Conservation (phyloP, 495 filamentous ascomycete species). For the Tuber brumale region DNA sequence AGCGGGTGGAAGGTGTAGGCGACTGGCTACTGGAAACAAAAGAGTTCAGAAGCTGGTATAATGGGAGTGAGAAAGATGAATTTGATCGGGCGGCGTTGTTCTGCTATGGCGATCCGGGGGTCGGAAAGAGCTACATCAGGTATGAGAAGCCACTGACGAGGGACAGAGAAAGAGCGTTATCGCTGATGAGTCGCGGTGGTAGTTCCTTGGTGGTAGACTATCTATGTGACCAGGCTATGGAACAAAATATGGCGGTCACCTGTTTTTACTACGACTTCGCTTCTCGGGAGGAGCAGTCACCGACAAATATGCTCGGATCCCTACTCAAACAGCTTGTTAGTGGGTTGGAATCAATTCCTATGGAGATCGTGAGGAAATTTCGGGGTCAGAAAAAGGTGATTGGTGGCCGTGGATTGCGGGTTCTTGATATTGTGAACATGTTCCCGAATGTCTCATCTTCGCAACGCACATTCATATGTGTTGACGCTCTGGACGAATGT, state of each 20-base stretch:
- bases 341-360: not conserved
- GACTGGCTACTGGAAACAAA: not conserved
- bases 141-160: too few species aligned
- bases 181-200: not conserved
- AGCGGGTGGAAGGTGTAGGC: not conserved
- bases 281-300: too few species aligned
- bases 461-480: not conserved
- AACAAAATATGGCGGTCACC: not conserved
- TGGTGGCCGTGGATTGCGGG: not conserved
- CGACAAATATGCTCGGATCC: not conserved
- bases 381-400: not conserved
- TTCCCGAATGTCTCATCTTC: not conserved
- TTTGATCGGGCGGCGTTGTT: too few species aligned
- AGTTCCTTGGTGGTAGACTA: not conserved
- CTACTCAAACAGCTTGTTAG: not conserved
- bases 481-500: not conserved
- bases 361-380: not conserved
- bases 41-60: not conserved
- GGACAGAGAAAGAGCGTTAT: not conserved
- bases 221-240: not conserved
- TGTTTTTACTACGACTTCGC: not conserved
- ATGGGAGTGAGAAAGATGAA: not conserved
- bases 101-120: too few species aligned
- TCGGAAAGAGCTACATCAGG: too few species aligned
- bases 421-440: not conserved